phyloP scores from a whole-genome alignment of 2,329 filamentous ascomycete genomes.

The Pseudogymnoascus sp. region DNA sequence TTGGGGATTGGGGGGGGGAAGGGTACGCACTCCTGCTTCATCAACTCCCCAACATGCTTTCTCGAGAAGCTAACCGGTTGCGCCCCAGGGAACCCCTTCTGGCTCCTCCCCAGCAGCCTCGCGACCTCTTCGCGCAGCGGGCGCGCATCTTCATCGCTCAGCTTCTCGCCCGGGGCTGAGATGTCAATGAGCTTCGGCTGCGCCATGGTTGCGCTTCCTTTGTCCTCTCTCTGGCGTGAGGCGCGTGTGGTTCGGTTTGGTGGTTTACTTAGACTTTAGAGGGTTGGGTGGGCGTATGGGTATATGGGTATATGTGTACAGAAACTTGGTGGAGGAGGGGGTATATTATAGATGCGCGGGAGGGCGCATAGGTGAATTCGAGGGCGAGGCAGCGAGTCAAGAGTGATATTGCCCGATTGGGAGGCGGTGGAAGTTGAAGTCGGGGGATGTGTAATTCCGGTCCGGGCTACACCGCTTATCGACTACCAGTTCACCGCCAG shows the following conservation, averaged over 20 bases:
- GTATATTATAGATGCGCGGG: neutral
- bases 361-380: neutral
- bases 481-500: neutral
- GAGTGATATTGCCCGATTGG: neutral
- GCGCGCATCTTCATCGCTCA: slow-evolving; percentile 49
- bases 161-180: slow-evolving; percentile 55
- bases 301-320: neutral
- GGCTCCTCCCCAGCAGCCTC: slow-evolving; percentile 60
- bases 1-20: too few species aligned
- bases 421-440: neutral
- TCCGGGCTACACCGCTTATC: neutral
- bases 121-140: slow-evolving; percentile 66
- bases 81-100: slow-evolving; percentile 70
- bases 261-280: neutral
- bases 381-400: neutral
- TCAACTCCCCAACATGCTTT: slow-evolving; percentile 73
- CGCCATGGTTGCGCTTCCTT: neutral
- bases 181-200: slow-evolving; percentile 28
- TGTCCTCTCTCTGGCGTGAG: neutral
- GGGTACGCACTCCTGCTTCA: slow-evolving; percentile 57
- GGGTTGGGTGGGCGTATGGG: neutral
- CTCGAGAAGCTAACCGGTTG: slow-evolving; percentile 89
- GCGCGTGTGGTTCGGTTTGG: neutral
- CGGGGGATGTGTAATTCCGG: neutral
- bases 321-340: neutral